phyloP scores from a whole-genome alignment of 768 basidiomycete species.

The Mycena sanguinolenta region DNA sequence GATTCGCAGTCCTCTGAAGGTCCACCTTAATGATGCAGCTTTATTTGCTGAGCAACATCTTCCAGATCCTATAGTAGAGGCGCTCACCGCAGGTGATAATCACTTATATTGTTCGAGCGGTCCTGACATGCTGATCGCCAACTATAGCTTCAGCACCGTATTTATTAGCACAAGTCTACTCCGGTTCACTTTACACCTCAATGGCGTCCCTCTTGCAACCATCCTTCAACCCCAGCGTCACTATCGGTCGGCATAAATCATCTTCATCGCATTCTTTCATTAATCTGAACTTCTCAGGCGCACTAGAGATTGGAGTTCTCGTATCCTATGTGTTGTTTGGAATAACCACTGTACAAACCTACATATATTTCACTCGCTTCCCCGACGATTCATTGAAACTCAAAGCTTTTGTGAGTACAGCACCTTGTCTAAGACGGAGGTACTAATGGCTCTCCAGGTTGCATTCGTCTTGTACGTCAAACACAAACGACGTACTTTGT shows the following conservation, averaged over 20 bases:
- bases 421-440: background rate
- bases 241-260: background rate
- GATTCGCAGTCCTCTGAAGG: no score
- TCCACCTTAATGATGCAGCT: no score
- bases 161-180: background rate
- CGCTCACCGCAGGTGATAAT: no score
- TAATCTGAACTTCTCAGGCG: constrained; percentile 1
- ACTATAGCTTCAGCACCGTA: background rate
- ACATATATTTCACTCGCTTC: constrained; percentile 3
- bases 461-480: constrained; percentile 2
- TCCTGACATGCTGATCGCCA: no score
- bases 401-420: background rate
- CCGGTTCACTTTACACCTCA: background rate
- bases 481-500: background rate
- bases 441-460: background rate
- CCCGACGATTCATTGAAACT: background rate
- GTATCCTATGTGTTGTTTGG: background rate
- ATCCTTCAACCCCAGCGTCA: background rate
- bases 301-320: constrained; percentile 2
- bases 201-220: background rate
- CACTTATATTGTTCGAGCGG: no score
- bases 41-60: no score
- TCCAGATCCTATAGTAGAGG: no score
- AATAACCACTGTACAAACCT: constrained; percentile 1
- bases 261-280: background rate